Evolutionary conservation across 495 filamentous ascomycete genomes (phyloP).

Genomic region (Xylaria cubensis): DNA sequence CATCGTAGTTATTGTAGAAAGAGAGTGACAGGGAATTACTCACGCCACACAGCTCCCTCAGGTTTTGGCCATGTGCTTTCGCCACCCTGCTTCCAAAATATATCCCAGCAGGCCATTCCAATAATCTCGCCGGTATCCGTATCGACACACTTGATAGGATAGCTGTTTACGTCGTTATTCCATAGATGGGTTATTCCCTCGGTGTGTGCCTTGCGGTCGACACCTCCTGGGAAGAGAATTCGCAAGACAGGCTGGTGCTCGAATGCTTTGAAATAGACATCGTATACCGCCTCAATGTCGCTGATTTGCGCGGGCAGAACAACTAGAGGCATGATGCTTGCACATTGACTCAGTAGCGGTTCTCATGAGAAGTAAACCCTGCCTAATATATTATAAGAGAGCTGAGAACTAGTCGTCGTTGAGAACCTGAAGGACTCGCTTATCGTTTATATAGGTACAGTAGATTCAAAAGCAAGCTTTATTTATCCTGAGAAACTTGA

Average conservation of each 20-base stretch:
- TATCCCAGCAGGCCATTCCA: constrained; percentile 45
- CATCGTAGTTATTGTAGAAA: no score
- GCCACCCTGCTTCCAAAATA: constrained; percentile 32
- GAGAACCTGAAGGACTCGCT: not conserved
- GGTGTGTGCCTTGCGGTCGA: constrained; percentile 44
- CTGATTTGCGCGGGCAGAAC: constrained; percentile 51
- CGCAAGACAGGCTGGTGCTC: constrained; percentile 40
- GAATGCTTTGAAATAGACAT: constrained; percentile 52
- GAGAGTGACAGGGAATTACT: not conserved
- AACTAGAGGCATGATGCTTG: constrained; percentile 40
- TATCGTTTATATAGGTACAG: not conserved
- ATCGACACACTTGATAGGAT: constrained; percentile 51
- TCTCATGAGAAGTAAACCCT: not conserved
- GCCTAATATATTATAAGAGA: not conserved
- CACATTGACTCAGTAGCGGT: not conserved
- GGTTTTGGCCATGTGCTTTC: constrained; percentile 36
- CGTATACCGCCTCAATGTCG: constrained; percentile 48
- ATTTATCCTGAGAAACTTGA: not conserved
- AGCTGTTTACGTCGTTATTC: constrained; percentile 39
- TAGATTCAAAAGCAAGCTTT: not conserved
- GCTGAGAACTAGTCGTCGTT: not conserved
- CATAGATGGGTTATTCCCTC: constrained; percentile 43
- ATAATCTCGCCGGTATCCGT: constrained; percentile 41
- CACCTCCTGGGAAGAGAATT: constrained; percentile 43
- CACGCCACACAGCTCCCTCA: constrained; percentile 37